These are phyloP conservation scores for Hamamelis virginiana DNA, from an alignment of 164 flowering plant genomes.

Conservation along the genomic window DNA sequence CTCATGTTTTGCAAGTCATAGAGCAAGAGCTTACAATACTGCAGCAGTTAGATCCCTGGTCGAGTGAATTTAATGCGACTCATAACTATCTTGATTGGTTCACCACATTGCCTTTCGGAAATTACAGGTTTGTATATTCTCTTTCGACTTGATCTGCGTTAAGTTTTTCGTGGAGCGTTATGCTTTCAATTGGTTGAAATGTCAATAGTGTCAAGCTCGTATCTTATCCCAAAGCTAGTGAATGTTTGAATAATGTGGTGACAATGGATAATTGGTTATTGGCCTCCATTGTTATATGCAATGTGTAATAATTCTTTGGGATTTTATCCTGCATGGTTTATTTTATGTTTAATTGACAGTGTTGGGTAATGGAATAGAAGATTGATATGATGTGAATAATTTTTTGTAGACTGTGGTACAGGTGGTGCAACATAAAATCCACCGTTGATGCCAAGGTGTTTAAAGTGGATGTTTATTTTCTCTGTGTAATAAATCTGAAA, in stretches of 20 bases:
- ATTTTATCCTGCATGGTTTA: too few species aligned
- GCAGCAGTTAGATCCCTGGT: conserved; percentile 92
- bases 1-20: conserved; percentile 94
- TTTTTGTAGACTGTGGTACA: too few species aligned
- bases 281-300: too few species aligned
- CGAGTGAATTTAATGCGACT: conserved; percentile 98
- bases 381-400: too few species aligned
- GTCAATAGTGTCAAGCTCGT: background rate
- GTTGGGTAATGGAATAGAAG: too few species aligned
- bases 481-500: too few species aligned
- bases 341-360: too few species aligned
- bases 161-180: background rate
- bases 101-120: conserved; percentile 96
- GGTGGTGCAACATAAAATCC: too few species aligned
- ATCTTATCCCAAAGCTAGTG: background rate
- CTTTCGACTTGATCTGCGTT: background rate
- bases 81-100: conserved; percentile 99
- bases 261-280: too few species aligned
- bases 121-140: conserved; percentile 65
- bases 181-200: background rate
- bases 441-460: too few species aligned
- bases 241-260: background rate
- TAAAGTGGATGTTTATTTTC: too few species aligned
- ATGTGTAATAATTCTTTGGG: too few species aligned
- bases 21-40: conserved; percentile 95